Evolutionary conservation across 352 stramenopile genomes (phyloP).

Genomic region (Phytophthora chlamydospora): DNA sequence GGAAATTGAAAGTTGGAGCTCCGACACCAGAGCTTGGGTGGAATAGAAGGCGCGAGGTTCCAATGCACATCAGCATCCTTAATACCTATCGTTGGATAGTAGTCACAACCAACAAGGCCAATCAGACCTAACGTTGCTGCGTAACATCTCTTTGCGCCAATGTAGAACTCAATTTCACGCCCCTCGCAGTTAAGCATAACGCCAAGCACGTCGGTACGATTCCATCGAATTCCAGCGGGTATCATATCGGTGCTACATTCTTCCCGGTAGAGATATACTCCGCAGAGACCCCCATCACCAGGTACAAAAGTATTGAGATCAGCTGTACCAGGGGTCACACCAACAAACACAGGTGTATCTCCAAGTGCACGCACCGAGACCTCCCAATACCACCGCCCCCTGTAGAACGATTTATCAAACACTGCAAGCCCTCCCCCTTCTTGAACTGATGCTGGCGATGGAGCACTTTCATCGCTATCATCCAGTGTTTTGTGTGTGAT

Average conservation of each 20-base stretch:
- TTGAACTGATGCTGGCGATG: neutral
- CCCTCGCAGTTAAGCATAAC: slow-evolving; percentile 73
- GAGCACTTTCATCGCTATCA: slow-evolving; percentile 9
- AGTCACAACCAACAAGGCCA: slow-evolving; percentile 28
- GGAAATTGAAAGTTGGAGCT: slow-evolving; percentile 61
- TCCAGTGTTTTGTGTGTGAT: slow-evolving; percentile 46
- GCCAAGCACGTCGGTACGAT: slow-evolving; percentile 44
- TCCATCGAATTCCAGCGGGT: slow-evolving; percentile 39
- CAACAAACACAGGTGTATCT: slow-evolving; percentile 74
- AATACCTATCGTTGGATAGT: slow-evolving; percentile 68
- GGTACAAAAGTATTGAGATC: slow-evolving; percentile 64
- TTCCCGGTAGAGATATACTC: slow-evolving; percentile 53
- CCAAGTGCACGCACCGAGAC: slow-evolving; percentile 57
- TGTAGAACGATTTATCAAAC: slow-evolving; percentile 63
- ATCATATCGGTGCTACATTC: slow-evolving; percentile 18
- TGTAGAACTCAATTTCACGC: slow-evolving; percentile 70
- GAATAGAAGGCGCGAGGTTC: slow-evolving; percentile 62
- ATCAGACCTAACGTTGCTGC: slow-evolving; percentile 33
- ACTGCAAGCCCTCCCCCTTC: slow-evolving; percentile 60
- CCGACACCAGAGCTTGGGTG: slow-evolving; percentile 64
- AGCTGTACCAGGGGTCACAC: slow-evolving; percentile 50
- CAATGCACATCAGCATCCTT: slow-evolving; percentile 66
- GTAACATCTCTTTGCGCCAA: slow-evolving; percentile 40
- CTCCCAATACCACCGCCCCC: slow-evolving; percentile 87
- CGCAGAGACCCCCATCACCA: slow-evolving; percentile 25